phyloP scores from a whole-genome alignment of 352 stramenopile genomes.

The Phytophthora fragariaefolia region DNA sequence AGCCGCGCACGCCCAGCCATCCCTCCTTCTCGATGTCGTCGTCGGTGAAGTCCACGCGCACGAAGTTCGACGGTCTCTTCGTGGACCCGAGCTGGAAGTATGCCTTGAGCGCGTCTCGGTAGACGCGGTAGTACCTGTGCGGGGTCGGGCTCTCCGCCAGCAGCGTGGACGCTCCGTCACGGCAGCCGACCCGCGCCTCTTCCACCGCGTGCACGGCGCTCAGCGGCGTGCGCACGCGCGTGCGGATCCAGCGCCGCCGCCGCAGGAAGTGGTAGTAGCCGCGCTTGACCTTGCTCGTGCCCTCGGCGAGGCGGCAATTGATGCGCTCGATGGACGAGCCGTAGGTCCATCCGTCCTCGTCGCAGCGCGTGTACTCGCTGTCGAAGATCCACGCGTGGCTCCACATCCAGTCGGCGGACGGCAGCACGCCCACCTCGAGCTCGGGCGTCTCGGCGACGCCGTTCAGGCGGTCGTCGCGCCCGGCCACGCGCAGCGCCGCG shows the following conservation, averaged over 20 bases:
- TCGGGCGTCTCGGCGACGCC: constrained; percentile 35
- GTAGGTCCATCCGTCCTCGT: constrained; percentile 88
- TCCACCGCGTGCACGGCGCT: constrained; percentile 1
- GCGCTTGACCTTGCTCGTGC: constrained; percentile 76
- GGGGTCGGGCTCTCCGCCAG: neutral
- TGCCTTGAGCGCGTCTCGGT: constrained; percentile 67
- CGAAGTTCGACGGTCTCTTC: constrained; percentile 50
- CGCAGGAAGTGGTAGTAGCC: constrained; percentile 86
- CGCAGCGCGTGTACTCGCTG: constrained; percentile 80
- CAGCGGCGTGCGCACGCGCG: constrained; percentile 66
- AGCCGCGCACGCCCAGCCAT: constrained; percentile 73
- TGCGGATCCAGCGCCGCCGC: constrained; percentile 81
- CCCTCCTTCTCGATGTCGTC: constrained; percentile 79
- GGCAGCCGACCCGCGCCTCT: neutral
- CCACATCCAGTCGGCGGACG: constrained; percentile 82
- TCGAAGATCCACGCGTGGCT: constrained; percentile 80
- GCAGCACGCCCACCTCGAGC: constrained; percentile 72
- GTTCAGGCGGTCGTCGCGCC: constrained; percentile 65
- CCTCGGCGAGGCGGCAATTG: constrained; percentile 80
- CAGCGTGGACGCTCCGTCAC: too few relatives aligned
- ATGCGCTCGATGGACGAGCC: constrained; percentile 85
- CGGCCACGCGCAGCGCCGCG: constrained; percentile 46
- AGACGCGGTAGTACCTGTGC: constrained; percentile 70
- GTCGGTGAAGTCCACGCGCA: constrained; percentile 68
- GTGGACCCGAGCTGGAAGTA: constrained; percentile 65